Evolutionary conservation across 202 grass and related monocot genomes (phyloP).

Genomic region (Schoenoplectus tabernaemontani): DNA sequence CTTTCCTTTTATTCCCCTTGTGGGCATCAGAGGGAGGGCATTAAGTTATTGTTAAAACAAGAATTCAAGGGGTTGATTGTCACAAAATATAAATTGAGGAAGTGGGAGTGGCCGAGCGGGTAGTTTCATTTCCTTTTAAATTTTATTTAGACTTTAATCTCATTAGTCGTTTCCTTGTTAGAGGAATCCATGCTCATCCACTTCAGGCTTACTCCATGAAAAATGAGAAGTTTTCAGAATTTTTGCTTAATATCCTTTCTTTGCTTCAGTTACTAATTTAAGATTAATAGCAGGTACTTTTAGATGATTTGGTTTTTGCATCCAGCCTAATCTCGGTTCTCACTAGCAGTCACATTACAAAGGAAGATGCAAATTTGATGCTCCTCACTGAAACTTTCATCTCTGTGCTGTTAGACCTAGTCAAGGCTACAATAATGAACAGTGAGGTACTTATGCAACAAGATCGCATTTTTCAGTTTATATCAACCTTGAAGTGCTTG

Average conservation of each 20-base stretch:
- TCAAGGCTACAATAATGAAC: conserved; percentile 46
- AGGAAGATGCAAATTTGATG: conserved; percentile 26
- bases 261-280: conserved; percentile 1
- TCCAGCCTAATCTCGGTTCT: conserved; percentile 44
- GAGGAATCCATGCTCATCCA: conserved; percentile 3
- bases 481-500: neutral
- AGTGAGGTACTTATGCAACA: conserved; percentile 39
- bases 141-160: conserved; percentile 5
- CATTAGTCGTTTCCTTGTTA: conserved; percentile 22
- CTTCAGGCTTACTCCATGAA: neutral
- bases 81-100: neutral
- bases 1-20: neutral
- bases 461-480: neutral
- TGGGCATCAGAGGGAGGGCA: too few species aligned
- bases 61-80: neutral
- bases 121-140: neutral
- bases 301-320: conserved; percentile 45
- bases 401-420: conserved; percentile 40
- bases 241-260: neutral
- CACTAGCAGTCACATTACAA: conserved; percentile 27
- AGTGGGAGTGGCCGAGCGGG: neutral
- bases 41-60: too few species aligned
- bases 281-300: conserved; percentile 59
- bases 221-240: neutral
- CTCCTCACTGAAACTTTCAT: conserved; percentile 38